Conservation (phyloP, 2,329 filamentous ascomycete genomes). For the Paracamarosporium sp. region DNA sequence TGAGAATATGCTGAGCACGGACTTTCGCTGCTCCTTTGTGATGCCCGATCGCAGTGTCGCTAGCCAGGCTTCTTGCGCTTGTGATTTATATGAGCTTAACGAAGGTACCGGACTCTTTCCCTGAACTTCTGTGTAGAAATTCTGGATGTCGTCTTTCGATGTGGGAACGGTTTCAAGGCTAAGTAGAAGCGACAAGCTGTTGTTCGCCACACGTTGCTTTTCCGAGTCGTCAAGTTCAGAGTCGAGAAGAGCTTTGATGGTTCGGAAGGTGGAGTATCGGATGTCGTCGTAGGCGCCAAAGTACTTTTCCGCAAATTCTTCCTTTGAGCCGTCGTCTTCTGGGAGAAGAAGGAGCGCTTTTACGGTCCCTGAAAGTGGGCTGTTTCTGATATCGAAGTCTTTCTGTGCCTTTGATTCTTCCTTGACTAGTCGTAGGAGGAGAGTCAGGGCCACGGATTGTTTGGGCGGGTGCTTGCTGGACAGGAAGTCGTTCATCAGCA, state of each 20-base stretch:
- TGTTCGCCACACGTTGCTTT: conserved; percentile 47
- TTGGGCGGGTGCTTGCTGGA: conserved; percentile 65
- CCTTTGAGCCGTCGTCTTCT: conserved; percentile 65
- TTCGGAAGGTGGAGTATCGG: conserved; percentile 80
- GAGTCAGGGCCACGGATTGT: conserved; percentile 72
- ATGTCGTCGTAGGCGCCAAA: conserved; percentile 83
- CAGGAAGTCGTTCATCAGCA: conserved; percentile 66
- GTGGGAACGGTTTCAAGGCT: conserved; percentile 74
- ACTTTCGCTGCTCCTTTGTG: conserved; percentile 77
- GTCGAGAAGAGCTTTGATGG: conserved; percentile 64
- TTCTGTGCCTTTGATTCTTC: conserved; percentile 63
- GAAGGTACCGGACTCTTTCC: conserved; percentile 68
- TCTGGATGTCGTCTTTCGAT: conserved; percentile 69
- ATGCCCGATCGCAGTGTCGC: conserved; percentile 73
- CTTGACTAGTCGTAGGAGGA: conserved; percentile 85
- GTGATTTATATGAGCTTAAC: conserved; percentile 74
- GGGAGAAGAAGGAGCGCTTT: conserved; percentile 65
- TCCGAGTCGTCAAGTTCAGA: conserved; percentile 31
- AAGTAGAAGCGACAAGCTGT: conserved; percentile 68
- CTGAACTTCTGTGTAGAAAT: conserved; percentile 72
- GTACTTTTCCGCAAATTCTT: conserved; percentile 79
- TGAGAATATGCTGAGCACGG: conserved; percentile 76
- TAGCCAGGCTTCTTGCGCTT: conserved; percentile 87
- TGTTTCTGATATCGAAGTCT: conserved; percentile 71
- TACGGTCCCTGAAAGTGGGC: conserved; percentile 71